A percentile compares a stretch with the other conserved stretches of the same genome.
Conservation (phyloP, 2,329 filamentous ascomycete species). For the Phoma sp. region DNA sequence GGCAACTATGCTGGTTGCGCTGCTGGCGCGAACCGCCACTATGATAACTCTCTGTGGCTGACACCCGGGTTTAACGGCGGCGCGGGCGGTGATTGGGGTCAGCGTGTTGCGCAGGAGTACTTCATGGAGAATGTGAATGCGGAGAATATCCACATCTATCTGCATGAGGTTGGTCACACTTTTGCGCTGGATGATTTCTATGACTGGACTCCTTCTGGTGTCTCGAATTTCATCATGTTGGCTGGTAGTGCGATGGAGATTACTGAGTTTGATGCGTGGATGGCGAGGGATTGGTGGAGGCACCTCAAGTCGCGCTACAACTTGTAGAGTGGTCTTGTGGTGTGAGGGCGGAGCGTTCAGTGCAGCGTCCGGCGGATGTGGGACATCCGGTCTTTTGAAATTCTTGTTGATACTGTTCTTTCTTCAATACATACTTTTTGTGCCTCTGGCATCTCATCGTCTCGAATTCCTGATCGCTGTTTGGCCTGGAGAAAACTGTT, state of each 20-base stretch:
- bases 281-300: constrained; percentile 59
- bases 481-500: no score
- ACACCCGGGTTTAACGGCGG: constrained; percentile 56
- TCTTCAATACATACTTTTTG: no score
- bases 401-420: no score
- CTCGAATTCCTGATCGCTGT: no score
- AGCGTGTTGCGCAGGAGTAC: constrained; percentile 55
- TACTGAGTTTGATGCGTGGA: constrained; percentile 61
- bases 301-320: constrained; percentile 38
- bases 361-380: no score
- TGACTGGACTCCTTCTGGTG: constrained; percentile 55
- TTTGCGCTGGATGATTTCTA: constrained; percentile 55
- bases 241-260: constrained; percentile 53
- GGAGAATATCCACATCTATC: constrained; percentile 55
- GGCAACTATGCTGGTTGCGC: constrained; percentile 53
- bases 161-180: constrained; percentile 58
- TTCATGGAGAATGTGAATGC: constrained; percentile 50
- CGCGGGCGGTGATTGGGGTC: constrained; percentile 59
- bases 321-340: constrained; percentile 15
- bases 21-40: constrained; percentile 51
- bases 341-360: no score
- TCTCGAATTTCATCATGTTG: constrained; percentile 56
- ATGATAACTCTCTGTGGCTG: constrained; percentile 58
- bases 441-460: no score
- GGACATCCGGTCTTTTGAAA: no score